Evolutionary conservation across 768 basidiomycete genomes (phyloP), one percentile per base, ranked within the genome.

Genomic region (Leccinellum rugosiceps): DNA sequence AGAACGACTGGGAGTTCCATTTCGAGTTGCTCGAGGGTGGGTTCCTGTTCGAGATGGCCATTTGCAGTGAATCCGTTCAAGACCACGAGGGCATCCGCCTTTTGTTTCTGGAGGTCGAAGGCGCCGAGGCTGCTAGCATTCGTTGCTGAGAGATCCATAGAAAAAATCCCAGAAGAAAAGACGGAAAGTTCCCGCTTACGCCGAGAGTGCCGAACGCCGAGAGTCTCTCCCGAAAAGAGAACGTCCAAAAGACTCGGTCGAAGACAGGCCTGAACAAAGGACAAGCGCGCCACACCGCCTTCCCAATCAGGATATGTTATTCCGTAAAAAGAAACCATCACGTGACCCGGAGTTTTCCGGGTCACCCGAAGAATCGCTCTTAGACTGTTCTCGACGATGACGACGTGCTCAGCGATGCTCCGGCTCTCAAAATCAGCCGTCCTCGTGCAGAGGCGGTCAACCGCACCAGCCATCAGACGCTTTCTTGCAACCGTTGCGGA

Each of bases 401-500:
- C 62, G 52, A 60, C 63, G n/a, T n/a, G n/a, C n/a, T n/a, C n/a
- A 51, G 51, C 49, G 14, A 72, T 72, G 70, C 66, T 72, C 63
- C 66, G 47, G 50, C 53, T 59, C 58, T 63, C 70, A 62, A 70
- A 68, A 58, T 50, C 68, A 31, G 59, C 67, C 50, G 63, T 61
- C 19, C 49, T 64, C 53, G 43, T 71, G 0, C 68, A 56, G 63
- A 62, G 58, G 44, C 59, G 49, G 49, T 58, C 62, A 8, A 58
- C 62, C 4, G n/a, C 56, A 3, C 58, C 9, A 2, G 9, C n/a
- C 17, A n/a, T 66, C 38, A 50, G 25, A 9, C 70, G 71, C 47
- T 50, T 61, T 19, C 60, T 94, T 61, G 92, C 92, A 46, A 92
- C 92, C 8, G 85, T 87, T 32, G 81, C 85, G 35, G 86, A 92